Percentiles rank a stretch among this genome's conserved stretches.
Evolutionary conservation across 495 filamentous ascomycete genomes (phyloP).

Genomic region (Halenospora varia): DNA sequence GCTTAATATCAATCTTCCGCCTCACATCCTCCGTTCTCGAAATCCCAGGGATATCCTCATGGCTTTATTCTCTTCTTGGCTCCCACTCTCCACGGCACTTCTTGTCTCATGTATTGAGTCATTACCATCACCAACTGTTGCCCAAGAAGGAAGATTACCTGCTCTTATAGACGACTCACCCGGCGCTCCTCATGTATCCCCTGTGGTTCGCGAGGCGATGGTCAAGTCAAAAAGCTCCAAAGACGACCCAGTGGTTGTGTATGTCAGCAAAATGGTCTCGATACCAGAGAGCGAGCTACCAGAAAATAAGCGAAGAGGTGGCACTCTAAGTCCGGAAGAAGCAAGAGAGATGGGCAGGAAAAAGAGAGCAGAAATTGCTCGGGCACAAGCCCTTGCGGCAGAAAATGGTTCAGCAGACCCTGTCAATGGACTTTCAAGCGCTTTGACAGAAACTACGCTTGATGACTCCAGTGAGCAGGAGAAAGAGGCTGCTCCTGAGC

Average conservation of each 20-base stretch:
- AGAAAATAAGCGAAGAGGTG: constrained; percentile 66
- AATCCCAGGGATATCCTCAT: constrained; percentile 82
- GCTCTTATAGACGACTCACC: constrained; percentile 77
- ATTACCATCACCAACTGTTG: constrained; percentile 78
- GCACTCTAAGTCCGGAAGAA: constrained; percentile 76
- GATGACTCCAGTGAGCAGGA: constrained; percentile 46
- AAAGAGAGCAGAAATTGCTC: constrained; percentile 82
- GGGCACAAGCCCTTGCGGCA: constrained; percentile 61
- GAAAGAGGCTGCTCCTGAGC: constrained; percentile 66
- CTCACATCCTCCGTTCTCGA: constrained; percentile 77
- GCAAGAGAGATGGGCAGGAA: constrained; percentile 82
- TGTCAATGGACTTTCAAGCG: constrained; percentile 44
- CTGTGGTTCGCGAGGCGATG: constrained; percentile 71
- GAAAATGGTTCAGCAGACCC: constrained; percentile 29
- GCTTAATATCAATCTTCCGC: constrained; percentile 73
- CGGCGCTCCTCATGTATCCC: constrained; percentile 64
- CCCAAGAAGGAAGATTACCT: constrained; percentile 79
- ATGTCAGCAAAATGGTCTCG: constrained; percentile 98
- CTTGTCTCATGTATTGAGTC: constrained; percentile 92
- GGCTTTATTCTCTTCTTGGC: constrained; percentile 82
- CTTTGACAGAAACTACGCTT: constrained; percentile 48
- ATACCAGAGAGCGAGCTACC: constrained; percentile 87
- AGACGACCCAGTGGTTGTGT: constrained; percentile 81
- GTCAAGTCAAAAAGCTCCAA: constrained; percentile 64
- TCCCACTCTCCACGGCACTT: constrained; percentile 88